These are phyloP conservation scores for Paramecium bursaria DNA, from an alignment of 73 alveolate species.

Conservation along the genomic window DNA sequence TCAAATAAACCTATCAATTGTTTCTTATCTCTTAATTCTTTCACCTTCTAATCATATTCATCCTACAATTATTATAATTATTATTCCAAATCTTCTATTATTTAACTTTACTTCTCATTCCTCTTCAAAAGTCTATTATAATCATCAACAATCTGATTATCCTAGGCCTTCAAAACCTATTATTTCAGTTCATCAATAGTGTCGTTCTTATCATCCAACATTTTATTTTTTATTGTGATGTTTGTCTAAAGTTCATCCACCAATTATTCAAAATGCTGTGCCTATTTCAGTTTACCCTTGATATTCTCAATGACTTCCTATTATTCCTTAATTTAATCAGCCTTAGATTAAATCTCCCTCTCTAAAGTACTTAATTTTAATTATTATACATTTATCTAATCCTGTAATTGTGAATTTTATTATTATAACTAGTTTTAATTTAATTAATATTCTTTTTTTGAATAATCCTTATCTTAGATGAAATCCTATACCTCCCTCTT, in stretches of 20 bases:
- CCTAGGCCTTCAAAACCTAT: constrained; percentile 34
- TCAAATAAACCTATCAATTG: constrained; percentile 23
- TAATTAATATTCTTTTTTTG: constrained; percentile 48
- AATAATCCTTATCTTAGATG: constrained; percentile 45
- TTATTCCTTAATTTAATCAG: not conserved
- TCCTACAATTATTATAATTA: constrained; percentile 32
- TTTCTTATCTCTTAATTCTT: constrained; percentile 42
- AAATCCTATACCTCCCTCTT: constrained; percentile 59
- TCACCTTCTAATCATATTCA: constrained; percentile 44
- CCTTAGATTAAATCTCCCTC: constrained; percentile 16
- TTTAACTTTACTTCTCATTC: constrained; percentile 25
- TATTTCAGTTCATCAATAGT: constrained; percentile 46
- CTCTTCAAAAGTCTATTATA: constrained; percentile 18
- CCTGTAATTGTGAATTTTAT: not conserved
- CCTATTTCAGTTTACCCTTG: not conserved
- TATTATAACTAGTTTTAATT: not conserved
- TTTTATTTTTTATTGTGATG: constrained; percentile 25
- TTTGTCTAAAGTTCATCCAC: constrained; percentile 50
- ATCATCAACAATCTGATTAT: constrained; percentile 38
- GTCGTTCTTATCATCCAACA: constrained; percentile 59
- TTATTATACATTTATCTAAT: not conserved
- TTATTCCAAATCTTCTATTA: constrained; percentile 28
- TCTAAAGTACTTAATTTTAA: not conserved
- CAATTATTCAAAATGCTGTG: constrained; percentile 3
- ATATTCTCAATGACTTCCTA: constrained; percentile 22